These are phyloP conservation scores for Lotmaria passim DNA, from an alignment of 208 protist species.

Conservation along the genomic window DNA sequence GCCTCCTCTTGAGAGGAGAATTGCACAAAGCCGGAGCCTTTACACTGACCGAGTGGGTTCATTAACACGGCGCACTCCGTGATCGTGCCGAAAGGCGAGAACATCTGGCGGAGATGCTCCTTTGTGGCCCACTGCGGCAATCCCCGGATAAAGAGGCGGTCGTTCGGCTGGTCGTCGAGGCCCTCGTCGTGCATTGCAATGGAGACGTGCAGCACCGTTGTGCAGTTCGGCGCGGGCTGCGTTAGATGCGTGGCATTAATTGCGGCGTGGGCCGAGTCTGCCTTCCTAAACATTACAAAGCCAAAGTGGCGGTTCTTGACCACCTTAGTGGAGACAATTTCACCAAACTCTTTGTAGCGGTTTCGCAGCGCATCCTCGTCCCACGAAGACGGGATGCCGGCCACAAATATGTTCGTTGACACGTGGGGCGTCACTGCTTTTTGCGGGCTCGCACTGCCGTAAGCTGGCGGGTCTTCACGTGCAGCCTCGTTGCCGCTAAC, in stretches of 20 bases:
- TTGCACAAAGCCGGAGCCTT: constrained; percentile 90
- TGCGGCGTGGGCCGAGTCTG: constrained; percentile 81
- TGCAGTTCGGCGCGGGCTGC: constrained; percentile 52
- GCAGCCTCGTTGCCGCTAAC: constrained; percentile 44
- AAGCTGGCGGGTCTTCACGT: constrained; percentile 18
- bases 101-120: constrained; percentile 77
- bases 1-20: constrained; percentile 79
- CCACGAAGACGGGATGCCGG: constrained; percentile 81
- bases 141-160: constrained; percentile 87
- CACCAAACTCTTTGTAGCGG: constrained; percentile 78
- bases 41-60: constrained; percentile 90
- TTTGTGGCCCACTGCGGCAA: constrained; percentile 89
- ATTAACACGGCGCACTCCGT: constrained; percentile 80
- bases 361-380: constrained; percentile 71
- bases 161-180: constrained; percentile 86
- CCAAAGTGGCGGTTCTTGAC: constrained; percentile 85
- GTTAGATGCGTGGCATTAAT: constrained; percentile 88
- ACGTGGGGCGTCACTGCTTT: constrained; percentile 73
- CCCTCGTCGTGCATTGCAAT: constrained; percentile 93
- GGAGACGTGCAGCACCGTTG: constrained; percentile 78
- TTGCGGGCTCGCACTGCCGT: constrained; percentile 43
- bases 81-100: constrained; percentile 70
- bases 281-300: constrained; percentile 89
- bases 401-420: constrained; percentile 91
- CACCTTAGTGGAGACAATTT: constrained; percentile 87